Conservation (phyloP, 306 rosid species). For the Fragaria ananassa region DNA sequence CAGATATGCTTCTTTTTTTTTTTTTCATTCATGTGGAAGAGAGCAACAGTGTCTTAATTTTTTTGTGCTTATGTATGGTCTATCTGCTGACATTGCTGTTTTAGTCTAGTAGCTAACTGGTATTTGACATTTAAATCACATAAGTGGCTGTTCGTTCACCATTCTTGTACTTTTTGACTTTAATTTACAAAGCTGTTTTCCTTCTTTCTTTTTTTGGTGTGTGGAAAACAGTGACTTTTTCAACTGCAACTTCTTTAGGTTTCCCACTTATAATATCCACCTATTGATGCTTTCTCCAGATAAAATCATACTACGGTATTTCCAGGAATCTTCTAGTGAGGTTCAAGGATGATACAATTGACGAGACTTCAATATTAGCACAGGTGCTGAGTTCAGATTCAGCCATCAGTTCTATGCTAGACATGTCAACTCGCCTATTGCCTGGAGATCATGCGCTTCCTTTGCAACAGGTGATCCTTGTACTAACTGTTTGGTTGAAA, state of each 20-base stretch:
- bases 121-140: not conserved
- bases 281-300: constrained; percentile 45
- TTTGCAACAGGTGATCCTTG: constrained; percentile 71
- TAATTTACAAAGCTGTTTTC: not conserved
- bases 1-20: not conserved
- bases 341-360: constrained; percentile 82
- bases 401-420: constrained; percentile 86
- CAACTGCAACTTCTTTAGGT: not conserved
- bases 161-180: not conserved
- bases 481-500: not conserved
- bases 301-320: constrained; percentile 88
- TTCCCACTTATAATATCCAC: constrained; percentile 3
- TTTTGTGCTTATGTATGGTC: not conserved
- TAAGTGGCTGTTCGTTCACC: not conserved
- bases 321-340: constrained; percentile 85
- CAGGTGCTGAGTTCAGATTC: constrained; percentile 84
- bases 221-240: not conserved
- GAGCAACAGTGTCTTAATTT: not conserved
- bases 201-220: not conserved
- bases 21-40: not conserved
- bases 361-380: constrained; percentile 77
- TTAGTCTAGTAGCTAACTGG: not conserved
- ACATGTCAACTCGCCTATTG: constrained; percentile 86
- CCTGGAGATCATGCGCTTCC: constrained; percentile 96
- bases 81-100: not conserved